Evolutionary conservation across 1,284 basidiomycete species (phyloP).

Genomic region (Chiua sp.): DNA sequence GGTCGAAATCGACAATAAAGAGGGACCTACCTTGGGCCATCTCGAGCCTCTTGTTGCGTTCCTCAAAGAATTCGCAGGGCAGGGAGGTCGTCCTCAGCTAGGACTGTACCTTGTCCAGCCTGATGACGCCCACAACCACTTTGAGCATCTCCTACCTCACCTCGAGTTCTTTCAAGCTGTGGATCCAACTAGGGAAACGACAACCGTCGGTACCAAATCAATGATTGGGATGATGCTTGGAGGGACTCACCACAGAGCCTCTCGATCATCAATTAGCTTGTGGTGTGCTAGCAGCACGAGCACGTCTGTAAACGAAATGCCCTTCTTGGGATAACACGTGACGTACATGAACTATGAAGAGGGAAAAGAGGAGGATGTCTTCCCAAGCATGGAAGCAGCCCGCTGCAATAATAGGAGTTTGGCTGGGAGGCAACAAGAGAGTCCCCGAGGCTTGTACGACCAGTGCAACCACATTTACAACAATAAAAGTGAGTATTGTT

Average conservation of each 20-base stretch:
- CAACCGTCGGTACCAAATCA: background rate
- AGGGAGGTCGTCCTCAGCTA: slow-evolving; percentile 77
- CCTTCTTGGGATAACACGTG: slow-evolving; percentile 53
- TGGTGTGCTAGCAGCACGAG: slow-evolving; percentile 89
- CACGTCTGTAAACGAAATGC: slow-evolving; percentile 94
- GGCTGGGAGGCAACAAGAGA: slow-evolving; percentile 51
- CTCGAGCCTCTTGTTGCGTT: slow-evolving; percentile 39
- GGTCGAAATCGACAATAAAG: background rate
- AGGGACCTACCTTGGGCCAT: slow-evolving; percentile 36
- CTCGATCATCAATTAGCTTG: slow-evolving; percentile 89
- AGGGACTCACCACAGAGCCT: slow-evolving; percentile 78
- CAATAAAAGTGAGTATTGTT: slow-evolving; percentile 81
- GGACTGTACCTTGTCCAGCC: slow-evolving; percentile 84
- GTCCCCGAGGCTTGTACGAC: slow-evolving; percentile 78
- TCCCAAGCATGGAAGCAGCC: slow-evolving; percentile 92
- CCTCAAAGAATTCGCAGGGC: slow-evolving; percentile 68
- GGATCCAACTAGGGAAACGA: background rate
- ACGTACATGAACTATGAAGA: slow-evolving; percentile 74
- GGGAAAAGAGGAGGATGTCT: slow-evolving; percentile 81
- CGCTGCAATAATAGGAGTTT: slow-evolving; percentile 49
- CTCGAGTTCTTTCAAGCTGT: slow-evolving; percentile 83
- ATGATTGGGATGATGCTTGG: background rate
- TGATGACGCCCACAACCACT: slow-evolving; percentile 82
- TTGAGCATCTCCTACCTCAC: slow-evolving; percentile 78
- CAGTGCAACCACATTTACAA: slow-evolving; percentile 84